Evolutionary conservation across 345 rosid species (phyloP), one percentile per base, ranked within the genome.

Genomic region (Gossypium turneri): DNA sequence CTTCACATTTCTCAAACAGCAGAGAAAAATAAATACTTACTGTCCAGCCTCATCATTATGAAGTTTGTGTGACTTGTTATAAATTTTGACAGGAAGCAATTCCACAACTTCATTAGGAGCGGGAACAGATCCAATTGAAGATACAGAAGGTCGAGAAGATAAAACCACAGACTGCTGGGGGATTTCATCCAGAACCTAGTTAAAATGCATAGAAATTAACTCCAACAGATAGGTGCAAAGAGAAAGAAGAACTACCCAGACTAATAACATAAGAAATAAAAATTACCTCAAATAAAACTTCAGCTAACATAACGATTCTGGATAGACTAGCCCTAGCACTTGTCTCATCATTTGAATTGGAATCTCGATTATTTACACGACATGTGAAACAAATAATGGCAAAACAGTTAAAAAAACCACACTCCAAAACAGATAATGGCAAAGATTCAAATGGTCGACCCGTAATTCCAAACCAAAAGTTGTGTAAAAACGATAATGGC

Each of bases 211-310:
- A 69, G 74, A 66, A 12, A 48, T 67, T 79, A 86, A 82, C 79
- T 73, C 77, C 80, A 47, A 78, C 17, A 78, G 72, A 81, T 17
- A 62, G 29, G 72, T 44, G 70, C 24, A 22, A 9, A 29, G 13
- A 11, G 9, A 48, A 51, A 64, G 59, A 51, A 58, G 59, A 17
- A 17, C 45, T 20, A 24, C 5, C 15, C 5, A 44, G 6, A 66
- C 16, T 13, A 68, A n/a, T 22, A 24, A 58, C 7, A 7, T 57
- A 59, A 67, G 13, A 38, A 19, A 67, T 45, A 13, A 64, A 74
- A 74, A 56, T 77, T 81, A 93, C 99, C 99, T 95, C 99, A 82
- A 95, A 95, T 24, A 95, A 81, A 75, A 97, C 99, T 88, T 95
- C 99, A 55, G 22, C 22, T 22, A 22, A 22, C 22, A 22, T 22